Evolutionary conservation across 1,284 basidiomycete genomes (phyloP).

Genomic region (Sporisorium sorghi): DNA sequence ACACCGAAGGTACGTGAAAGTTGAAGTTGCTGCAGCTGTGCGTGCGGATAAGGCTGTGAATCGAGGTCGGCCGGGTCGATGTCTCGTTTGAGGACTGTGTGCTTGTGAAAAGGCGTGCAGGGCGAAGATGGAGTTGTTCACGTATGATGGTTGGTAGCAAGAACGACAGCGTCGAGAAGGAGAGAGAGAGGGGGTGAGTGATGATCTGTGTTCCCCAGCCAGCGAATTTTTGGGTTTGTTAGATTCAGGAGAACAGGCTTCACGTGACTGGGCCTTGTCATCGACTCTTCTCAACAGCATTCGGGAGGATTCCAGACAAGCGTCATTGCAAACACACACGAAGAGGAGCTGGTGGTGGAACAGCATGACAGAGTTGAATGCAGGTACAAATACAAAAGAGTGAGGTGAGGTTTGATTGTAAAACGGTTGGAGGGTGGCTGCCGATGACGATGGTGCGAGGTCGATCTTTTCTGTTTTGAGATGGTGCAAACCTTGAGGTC

Average conservation of each 20-base stretch:
- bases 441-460: background rate
- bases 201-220: slow-evolving; percentile 7
- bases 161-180: background rate
- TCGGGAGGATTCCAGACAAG: background rate
- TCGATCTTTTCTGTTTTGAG: background rate
- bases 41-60: too few species aligned
- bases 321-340: background rate
- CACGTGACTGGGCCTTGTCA: slow-evolving; percentile 10
- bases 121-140: background rate
- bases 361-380: slow-evolving; percentile 13
- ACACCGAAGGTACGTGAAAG: too few species aligned
- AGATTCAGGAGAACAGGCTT: background rate
- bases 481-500: background rate
- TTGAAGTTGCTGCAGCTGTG: too few species aligned
- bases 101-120: background rate
- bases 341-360: background rate
- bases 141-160: background rate
- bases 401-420: background rate
- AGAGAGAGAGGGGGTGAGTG: too few species aligned
- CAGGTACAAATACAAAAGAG: slow-evolving; percentile 35
- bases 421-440: background rate
- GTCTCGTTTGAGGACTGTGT: too few species aligned
- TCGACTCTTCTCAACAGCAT: background rate
- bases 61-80: too few species aligned
- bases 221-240: slow-evolving; percentile 1